A percentile compares a stretch with the other conserved stretches of the same genome.
phyloP scores from a whole-genome alignment of 2,329 filamentous ascomycete genomes.

The Macroventuria anomochaeta region DNA sequence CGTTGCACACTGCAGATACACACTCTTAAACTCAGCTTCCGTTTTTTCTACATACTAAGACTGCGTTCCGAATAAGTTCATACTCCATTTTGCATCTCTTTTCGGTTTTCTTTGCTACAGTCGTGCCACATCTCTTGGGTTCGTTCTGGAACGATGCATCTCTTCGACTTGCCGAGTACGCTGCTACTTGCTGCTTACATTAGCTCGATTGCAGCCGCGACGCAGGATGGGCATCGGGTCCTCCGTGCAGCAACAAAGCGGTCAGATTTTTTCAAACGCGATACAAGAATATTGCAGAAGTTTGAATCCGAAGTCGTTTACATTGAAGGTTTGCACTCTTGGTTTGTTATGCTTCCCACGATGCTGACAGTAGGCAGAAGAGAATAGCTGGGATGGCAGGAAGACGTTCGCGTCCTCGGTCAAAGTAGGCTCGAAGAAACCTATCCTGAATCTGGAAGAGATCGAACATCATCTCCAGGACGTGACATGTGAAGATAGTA shows the following conservation, averaged over 20 bases:
- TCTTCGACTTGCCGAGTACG: background rate
- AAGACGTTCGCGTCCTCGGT: conserved; percentile 46
- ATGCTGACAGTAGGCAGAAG: conserved; percentile 22
- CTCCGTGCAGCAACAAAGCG: conserved; percentile 43
- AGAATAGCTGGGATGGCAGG: conserved; percentile 33
- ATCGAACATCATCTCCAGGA: conserved; percentile 44
- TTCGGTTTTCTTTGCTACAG: too few relatives aligned
- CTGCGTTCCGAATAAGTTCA: too few relatives aligned
- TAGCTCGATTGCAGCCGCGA: background rate
- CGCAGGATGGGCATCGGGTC: conserved; percentile 24
- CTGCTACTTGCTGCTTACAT: conserved; percentile 1
- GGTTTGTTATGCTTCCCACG: background rate
- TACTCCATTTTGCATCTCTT: too few relatives aligned
- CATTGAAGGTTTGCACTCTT: conserved; percentile 35
- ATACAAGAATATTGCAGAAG: conserved; percentile 33
- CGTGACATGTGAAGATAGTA: conserved; percentile 35
- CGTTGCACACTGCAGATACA: background rate
- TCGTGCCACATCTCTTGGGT: too few relatives aligned
- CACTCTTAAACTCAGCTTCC: background rate
- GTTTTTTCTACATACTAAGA: background rate
- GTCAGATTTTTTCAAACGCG: conserved; percentile 34
- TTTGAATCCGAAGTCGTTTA: conserved; percentile 43
- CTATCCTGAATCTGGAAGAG: conserved; percentile 46
- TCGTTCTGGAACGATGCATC: background rate
- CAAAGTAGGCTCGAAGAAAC: conserved; percentile 39